Evolutionary conservation across 2,329 filamentous ascomycete genomes (phyloP), one percentile per base, ranked within the genome.

Genomic region (Microdochium paspali): DNA sequence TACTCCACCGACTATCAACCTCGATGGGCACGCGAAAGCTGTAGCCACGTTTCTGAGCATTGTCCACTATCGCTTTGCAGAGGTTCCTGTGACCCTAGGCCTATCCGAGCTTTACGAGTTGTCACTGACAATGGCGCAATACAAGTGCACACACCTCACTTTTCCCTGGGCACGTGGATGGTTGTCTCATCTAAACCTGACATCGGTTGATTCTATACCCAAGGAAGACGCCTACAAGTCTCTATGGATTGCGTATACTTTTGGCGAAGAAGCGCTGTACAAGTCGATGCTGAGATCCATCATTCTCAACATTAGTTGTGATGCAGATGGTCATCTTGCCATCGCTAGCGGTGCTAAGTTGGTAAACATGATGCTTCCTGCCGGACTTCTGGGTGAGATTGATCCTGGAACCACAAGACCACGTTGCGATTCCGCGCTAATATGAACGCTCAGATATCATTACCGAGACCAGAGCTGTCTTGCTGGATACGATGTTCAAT

Each of bases 161-260:
- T 50, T 55, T 46, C 58, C 58, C 31, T 61, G 59, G 59, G 54
- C 50, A 28, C 15, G 26, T 10, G 46, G 48, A 15, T 58, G 59
- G 58, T 7, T 51, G 26, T 24, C 42, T 9, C n/a, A 20, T 3
- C 44, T 59, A 15, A 20, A 21, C 35, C 10, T 21, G 6, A 18
- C 20, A 3, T 15, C 12, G 35, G n/a, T 42, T 4, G 24, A 40
- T 23, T 51, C 48, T 32, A 21, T 30, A 20, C 18, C 15, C 1
- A 44, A 50, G 21, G 42, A 47, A 3, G 30, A 53, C 18, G 55
- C 52, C 30, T 53, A 58, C 49, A 57, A 59, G 44, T 51, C 44
- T 2, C 21, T 51, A 13, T 51, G 49, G 45, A 47, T 58, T 28
- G 56, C 57, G 13, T 61, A 57, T 56, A 51, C 49, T 3, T 50